Percentiles rank a stretch among this genome's conserved stretches.
These are phyloP conservation scores for Didymella keratinophila DNA, from an alignment of 2,329 filamentous ascomycete species.

Conservation along the genomic window DNA sequence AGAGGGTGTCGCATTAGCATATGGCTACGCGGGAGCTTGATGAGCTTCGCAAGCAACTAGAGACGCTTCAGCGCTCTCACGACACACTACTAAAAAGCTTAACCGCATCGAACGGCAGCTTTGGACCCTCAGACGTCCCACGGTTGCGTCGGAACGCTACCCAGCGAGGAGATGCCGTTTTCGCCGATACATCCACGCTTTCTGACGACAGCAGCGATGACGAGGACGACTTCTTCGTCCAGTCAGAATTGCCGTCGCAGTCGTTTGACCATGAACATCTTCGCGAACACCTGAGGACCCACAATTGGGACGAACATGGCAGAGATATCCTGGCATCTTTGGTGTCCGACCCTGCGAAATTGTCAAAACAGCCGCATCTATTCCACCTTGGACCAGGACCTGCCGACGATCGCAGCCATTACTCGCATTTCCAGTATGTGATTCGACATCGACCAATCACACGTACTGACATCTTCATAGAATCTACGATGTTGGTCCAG, in stretches of 20 bases:
- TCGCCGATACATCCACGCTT: slow-evolving; percentile 46
- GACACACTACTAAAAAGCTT: slow-evolving; percentile 42
- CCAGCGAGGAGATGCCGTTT: slow-evolving; percentile 37
- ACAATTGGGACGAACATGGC: slow-evolving; percentile 54
- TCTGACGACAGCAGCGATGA: slow-evolving; percentile 48
- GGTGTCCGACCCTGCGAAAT: slow-evolving; percentile 53
- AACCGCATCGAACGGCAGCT: slow-evolving; percentile 39
- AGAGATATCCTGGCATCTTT: slow-evolving; percentile 53
- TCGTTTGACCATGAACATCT: slow-evolving; percentile 56
- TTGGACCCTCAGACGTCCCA: slow-evolving; percentile 35
- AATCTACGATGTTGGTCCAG: slow-evolving; percentile 63
- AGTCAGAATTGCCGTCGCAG: slow-evolving; percentile 50
- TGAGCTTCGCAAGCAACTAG: slow-evolving; percentile 43
- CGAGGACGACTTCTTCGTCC: slow-evolving; percentile 50
- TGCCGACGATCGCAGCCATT: slow-evolving; percentile 53
- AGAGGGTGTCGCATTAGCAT: slow-evolving; percentile 17
- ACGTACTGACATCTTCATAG: slow-evolving; percentile 5
- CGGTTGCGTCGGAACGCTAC: slow-evolving; percentile 34
- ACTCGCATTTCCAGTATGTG: slow-evolving; percentile 59
- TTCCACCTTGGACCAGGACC: slow-evolving; percentile 53
- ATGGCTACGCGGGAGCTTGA: slow-evolving; percentile 43
- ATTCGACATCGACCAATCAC: background rate
- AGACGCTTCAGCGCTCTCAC: slow-evolving; percentile 45
- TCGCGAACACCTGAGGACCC: slow-evolving; percentile 54
- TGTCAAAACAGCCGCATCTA: slow-evolving; percentile 55